These are phyloP conservation scores for Discostella pseudostelligera DNA, from an alignment of 108 stramenopile species.

Conservation along the genomic window DNA sequence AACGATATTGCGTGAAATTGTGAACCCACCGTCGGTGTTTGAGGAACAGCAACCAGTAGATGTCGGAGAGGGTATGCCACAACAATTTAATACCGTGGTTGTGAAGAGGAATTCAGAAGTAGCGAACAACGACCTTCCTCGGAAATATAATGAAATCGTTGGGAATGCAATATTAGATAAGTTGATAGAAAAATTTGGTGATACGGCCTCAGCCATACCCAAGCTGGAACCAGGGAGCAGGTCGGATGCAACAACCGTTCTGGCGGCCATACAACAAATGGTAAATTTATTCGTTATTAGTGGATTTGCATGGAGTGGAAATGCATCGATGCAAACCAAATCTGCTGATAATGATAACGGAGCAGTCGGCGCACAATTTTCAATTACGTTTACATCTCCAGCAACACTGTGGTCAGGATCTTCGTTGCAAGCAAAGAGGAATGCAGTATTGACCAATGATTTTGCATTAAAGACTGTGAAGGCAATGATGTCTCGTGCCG, in stretches of 20 bases:
- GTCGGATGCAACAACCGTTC: constrained; percentile 40
- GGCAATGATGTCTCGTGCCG: constrained; percentile 52
- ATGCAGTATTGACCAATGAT: constrained; percentile 37
- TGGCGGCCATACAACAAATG: constrained; percentile 59
- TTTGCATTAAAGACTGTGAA: constrained; percentile 54
- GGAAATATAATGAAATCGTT: constrained; percentile 54
- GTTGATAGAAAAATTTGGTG: constrained; percentile 63
- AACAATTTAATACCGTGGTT: constrained; percentile 59
- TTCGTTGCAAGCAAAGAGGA: constrained; percentile 46
- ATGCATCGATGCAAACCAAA: constrained; percentile 32
- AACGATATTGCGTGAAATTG: constrained; percentile 69
- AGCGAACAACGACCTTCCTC: constrained; percentile 46
- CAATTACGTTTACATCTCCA: constrained; percentile 57
- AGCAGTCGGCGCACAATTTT: constrained; percentile 47
- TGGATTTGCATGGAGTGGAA: constrained; percentile 76
- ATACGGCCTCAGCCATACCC: constrained; percentile 59
- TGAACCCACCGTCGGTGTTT: constrained; percentile 64
- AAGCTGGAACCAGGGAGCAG: constrained; percentile 46
- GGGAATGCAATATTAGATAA: constrained; percentile 61
- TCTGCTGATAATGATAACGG: background rate
- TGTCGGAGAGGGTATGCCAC: constrained; percentile 47
- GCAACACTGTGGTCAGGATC: constrained; percentile 81
- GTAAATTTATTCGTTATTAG: constrained; percentile 71
- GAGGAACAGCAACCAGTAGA: constrained; percentile 76
- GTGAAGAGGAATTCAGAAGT: constrained; percentile 67